Percentiles rank a stretch among this genome's conserved stretches.
Conservation (phyloP, 345 rosid species). For the Eucalyptus pauciflora region DNA sequence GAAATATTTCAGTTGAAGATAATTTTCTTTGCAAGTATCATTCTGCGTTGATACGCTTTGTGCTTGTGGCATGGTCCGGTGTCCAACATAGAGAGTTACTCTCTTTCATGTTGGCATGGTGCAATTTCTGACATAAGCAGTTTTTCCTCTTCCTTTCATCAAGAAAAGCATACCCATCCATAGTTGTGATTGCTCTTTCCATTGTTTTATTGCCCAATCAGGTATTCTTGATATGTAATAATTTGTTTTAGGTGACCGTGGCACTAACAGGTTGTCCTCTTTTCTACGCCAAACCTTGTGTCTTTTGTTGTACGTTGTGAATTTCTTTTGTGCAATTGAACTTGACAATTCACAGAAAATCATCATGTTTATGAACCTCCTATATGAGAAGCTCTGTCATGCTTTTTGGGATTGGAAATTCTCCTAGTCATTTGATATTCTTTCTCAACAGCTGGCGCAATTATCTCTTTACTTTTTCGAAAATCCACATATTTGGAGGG, state of each 20-base stretch:
- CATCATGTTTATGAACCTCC: not conserved
- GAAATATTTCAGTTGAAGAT: not conserved
- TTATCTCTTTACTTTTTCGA: not conserved
- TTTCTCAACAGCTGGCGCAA: not conserved
- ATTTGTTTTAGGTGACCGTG: not conserved
- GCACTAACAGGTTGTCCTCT: not conserved
- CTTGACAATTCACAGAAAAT: not conserved
- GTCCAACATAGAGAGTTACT: not conserved
- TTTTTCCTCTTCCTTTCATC: not conserved
- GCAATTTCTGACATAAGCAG: not conserved
- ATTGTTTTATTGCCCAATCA: not conserved
- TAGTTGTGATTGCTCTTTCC: not conserved
- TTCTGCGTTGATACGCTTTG: not conserved
- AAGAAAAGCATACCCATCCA: not conserved
- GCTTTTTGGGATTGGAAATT: not conserved
- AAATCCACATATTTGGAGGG: not conserved
- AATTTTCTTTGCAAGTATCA: not conserved
- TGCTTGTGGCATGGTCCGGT: not conserved
- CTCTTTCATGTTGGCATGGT: not conserved
- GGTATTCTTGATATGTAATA: not conserved
- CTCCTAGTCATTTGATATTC: not conserved
- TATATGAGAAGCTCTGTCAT: not conserved
- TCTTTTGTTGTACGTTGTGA: not conserved
- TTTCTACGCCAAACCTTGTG: not conserved
- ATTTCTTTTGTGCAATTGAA: not conserved